A percentile compares a stretch with the other conserved stretches of the same genome.
These are phyloP conservation scores for Globisporangium rhizosaccharum DNA, from an alignment of 352 stramenopile genomes.

Conservation along the genomic window DNA sequence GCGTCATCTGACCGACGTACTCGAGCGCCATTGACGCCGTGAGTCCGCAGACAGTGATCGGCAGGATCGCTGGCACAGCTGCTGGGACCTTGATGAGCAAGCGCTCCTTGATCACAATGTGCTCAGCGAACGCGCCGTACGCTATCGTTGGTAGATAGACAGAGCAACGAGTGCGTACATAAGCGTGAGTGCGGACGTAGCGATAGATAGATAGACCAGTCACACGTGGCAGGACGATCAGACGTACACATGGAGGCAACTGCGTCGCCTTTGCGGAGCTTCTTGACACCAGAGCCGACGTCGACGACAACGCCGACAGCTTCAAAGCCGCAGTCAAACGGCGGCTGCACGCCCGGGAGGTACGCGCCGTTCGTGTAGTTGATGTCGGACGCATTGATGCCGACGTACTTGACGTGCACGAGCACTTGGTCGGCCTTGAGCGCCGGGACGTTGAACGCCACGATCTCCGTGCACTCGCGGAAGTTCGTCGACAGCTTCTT, in stretches of 20 bases:
- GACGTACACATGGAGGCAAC: slow-evolving; percentile 36
- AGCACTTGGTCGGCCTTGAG: slow-evolving; percentile 47
- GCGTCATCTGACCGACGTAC: slow-evolving; percentile 35
- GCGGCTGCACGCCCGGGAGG: slow-evolving; percentile 35
- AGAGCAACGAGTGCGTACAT: neutral
- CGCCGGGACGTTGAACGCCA: slow-evolving; percentile 31
- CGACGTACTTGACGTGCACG: slow-evolving; percentile 33
- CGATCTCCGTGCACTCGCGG: slow-evolving; percentile 66
- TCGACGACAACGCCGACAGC: slow-evolving; percentile 32
- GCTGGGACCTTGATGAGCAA: slow-evolving; percentile 18
- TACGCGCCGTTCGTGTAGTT: slow-evolving; percentile 58
- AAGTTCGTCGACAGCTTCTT: slow-evolving; percentile 80
- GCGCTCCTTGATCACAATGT: slow-evolving; percentile 28
- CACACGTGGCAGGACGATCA: too few relatives aligned
- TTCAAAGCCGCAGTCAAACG: slow-evolving; percentile 54
- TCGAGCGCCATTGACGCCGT: slow-evolving; percentile 39
- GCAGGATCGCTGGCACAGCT: slow-evolving; percentile 24
- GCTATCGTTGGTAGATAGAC: slow-evolving; percentile 8
- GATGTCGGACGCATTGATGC: slow-evolving; percentile 48
- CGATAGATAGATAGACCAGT: too few relatives aligned
- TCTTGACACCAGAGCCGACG: slow-evolving; percentile 25
- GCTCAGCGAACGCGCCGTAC: slow-evolving; percentile 37
- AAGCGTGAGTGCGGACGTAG: neutral
- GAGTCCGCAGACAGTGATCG: slow-evolving; percentile 33
- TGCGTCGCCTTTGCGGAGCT: slow-evolving; percentile 34